A percentile compares a stretch with the other conserved stretches of the same genome.
Conservation (phyloP, 148 eudicot genomes). For the Mesembryanthemum crystallinum region DNA sequence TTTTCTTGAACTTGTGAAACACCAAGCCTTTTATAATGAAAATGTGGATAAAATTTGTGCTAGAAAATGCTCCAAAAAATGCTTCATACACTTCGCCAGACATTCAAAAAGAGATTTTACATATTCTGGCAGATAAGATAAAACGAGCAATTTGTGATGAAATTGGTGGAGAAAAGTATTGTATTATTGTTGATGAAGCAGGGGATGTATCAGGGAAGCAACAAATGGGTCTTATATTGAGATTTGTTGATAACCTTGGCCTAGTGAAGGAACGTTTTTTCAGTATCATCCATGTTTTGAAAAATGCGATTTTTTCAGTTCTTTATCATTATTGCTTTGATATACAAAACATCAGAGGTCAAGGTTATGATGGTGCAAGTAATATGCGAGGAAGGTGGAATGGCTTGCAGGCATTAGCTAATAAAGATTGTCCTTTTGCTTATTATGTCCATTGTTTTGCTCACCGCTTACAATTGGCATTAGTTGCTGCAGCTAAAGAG, state of each 20-base stretch:
- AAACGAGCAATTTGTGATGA: not conserved
- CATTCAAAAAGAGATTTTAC: not conserved
- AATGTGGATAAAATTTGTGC: not conserved
- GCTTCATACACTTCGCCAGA: not conserved
- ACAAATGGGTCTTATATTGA: not conserved
- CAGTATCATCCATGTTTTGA: constrained; percentile 4
- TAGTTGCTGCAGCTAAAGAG: not conserved
- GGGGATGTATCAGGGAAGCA: not conserved
- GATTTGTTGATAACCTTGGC: not conserved
- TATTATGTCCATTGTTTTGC: constrained; percentile 12
- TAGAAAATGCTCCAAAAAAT: not conserved
- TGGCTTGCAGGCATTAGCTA: not conserved
- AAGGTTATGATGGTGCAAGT: constrained; percentile 12
- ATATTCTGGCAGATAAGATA: not conserved
- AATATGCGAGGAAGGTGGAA: not conserved
- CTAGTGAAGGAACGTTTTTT: not conserved
- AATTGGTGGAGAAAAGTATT: not conserved
- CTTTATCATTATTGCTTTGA: not conserved
- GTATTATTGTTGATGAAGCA: constrained; percentile 11
- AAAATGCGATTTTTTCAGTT: not conserved
- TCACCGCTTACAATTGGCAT: not conserved
- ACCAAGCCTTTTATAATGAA: not conserved
- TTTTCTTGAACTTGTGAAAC: constrained; percentile 3
- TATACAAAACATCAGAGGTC: constrained; percentile 5
- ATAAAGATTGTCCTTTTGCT: not conserved